Base-by-base conservation (phyloP, 768 basidiomycete species). In the Trametes meyenii region DNA sequence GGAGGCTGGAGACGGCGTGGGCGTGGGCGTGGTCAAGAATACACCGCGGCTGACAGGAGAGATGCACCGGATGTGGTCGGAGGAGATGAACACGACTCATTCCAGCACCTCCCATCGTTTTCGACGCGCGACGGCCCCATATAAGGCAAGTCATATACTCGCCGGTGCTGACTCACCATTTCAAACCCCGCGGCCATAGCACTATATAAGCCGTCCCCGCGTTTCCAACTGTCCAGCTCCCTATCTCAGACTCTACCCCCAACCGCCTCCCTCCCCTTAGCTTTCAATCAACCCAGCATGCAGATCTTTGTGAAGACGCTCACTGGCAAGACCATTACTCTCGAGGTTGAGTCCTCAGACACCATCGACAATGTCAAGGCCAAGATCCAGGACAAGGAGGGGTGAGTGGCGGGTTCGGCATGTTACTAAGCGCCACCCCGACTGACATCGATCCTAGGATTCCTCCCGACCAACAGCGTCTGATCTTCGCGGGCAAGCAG, bases 331-430 rank as follows among this genome's bases (percentile, higher is more conserved):
- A 90, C 88, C 66, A 88, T 89, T 75, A 88, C 86, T 55, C 83
- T 87, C 58, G 87, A 87, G 79, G 85, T 87, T 50, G 86, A 87
- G 75, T 85, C 85, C 46, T 86, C 85, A 3, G 85, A 87, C 71
- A 87, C 86, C 62, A 87, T 87, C 62, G 85, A 87, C 68, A 86
- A 87, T 55, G 86, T 87, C 53, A 87, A 86, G 77, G 83, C 86
- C 69, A 92, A 92, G 84, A 92, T 92, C 69, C 90, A 93, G 75
- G 90, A 93, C 78, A 92, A 93, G 80, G 91, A 92, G 73, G 87
- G 86, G 88, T 86, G 63, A 70, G 83, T 71, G 6, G 39, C 35
- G 38, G 24, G 2, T 4, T 10, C 1, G 12, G 2, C 23, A 14
- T 24, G 5, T 14, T 5, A 6, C 52, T 6, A 23, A 33, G 19